Evolutionary conservation across 139 green algal genomes (phyloP).

Genomic region (Chlamydomonas sphaeroides): DNA sequence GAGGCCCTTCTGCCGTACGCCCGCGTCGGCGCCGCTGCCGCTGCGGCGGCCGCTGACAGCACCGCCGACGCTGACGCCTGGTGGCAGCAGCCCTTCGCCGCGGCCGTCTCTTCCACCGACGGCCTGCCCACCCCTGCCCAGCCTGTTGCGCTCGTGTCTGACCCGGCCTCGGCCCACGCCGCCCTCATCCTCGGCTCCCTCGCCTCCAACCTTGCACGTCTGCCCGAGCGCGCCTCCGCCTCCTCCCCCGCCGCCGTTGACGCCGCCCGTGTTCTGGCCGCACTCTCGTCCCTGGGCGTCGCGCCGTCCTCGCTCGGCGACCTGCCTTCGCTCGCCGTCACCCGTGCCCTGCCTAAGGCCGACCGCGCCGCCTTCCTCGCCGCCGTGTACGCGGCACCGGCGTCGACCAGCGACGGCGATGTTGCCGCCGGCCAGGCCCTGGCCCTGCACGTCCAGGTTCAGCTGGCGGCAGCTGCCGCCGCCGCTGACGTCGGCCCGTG

Average conservation of each 20-base stretch:
- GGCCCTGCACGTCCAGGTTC: constrained; percentile 7
- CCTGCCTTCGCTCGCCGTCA: constrained; percentile 5
- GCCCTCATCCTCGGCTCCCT: constrained; percentile 9
- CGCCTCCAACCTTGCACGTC: background rate
- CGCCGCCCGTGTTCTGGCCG: background rate
- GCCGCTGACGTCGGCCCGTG: background rate
- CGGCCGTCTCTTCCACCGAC: background rate
- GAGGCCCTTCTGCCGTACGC: constrained; percentile 15
- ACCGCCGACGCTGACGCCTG: background rate
- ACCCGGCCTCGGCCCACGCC: background rate
- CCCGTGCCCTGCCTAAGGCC: background rate
- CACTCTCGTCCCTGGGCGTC: background rate
- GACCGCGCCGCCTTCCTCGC: constrained; percentile 26
- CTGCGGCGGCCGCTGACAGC: background rate
- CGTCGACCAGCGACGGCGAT: background rate
- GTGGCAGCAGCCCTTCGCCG: background rate
- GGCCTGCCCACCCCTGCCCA: background rate
- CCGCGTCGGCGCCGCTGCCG: background rate
- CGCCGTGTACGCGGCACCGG: constrained; percentile 6
- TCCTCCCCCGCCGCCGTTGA: background rate
- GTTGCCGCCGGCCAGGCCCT: background rate
- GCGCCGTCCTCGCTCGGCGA: background rate
- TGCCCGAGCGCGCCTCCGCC: background rate
- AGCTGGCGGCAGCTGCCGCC: background rate
- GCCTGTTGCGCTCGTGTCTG: background rate